Percentiles rank a stretch among this genome's conserved stretches.
Conservation (phyloP, 1,139 yeast species). For the Candida sp. region DNA sequence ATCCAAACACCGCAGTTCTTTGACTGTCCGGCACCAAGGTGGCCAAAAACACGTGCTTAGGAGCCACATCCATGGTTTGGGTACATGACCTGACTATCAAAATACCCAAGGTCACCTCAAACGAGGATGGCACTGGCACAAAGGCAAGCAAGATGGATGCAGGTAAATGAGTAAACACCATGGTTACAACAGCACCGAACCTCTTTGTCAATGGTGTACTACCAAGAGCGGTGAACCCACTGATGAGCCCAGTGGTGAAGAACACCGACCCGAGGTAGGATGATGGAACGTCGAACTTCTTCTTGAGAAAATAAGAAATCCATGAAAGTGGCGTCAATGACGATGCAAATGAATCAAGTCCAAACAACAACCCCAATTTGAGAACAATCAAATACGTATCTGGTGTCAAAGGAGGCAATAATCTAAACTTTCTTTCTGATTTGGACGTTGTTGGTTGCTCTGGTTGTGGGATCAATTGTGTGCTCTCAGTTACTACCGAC, state of each 20-base stretch:
- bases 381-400: slow-evolving; percentile 26
- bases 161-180: slow-evolving; percentile 49
- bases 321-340: slow-evolving; percentile 49
- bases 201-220: slow-evolving; percentile 48
- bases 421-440: slow-evolving; percentile 12
- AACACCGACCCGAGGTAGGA: slow-evolving; percentile 42
- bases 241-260: slow-evolving; percentile 39
- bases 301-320: slow-evolving; percentile 45
- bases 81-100: slow-evolving; percentile 38
- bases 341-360: slow-evolving; percentile 48
- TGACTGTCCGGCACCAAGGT: slow-evolving; percentile 38
- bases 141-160: slow-evolving; percentile 42
- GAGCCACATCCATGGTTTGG: slow-evolving; percentile 50
- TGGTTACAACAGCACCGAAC: slow-evolving; percentile 47
- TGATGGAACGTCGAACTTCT: slow-evolving; percentile 36
- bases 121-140: slow-evolving; percentile 38
- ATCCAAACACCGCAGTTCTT: slow-evolving; percentile 43
- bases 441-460: slow-evolving; percentile 7
- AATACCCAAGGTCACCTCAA: slow-evolving; percentile 31
- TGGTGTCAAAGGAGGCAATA: slow-evolving; percentile 25
- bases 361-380: slow-evolving; percentile 40
- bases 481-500: slow-evolving; percentile 11
- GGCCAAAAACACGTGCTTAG: slow-evolving; percentile 47
- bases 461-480: slow-evolving; percentile 14
- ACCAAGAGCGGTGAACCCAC: slow-evolving; percentile 44